Conservation (phyloP, 352 stramenopile species). For the Phytophthora ohioensis region DNA sequence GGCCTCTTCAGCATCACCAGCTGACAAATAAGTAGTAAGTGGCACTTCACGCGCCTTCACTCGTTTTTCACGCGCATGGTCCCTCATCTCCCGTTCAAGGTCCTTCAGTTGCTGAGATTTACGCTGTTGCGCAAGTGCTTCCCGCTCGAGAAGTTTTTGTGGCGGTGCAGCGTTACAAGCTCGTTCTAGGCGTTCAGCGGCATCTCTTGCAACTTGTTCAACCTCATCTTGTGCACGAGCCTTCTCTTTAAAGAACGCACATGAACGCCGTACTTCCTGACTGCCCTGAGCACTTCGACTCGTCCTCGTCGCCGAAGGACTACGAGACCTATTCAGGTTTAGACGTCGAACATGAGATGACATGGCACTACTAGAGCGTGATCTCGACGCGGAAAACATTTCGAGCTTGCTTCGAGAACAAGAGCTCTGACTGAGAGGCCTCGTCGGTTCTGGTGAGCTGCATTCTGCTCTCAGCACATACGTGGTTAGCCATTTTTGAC, state of each 20-base stretch:
- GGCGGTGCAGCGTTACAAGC: slow-evolving; percentile 56
- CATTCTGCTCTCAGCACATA: slow-evolving; percentile 11
- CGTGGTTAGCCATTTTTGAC: too few species aligned
- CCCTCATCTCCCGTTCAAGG: slow-evolving; percentile 47
- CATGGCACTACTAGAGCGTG: slow-evolving; percentile 4
- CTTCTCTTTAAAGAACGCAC: slow-evolving; percentile 76
- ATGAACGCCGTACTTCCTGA: slow-evolving; percentile 43
- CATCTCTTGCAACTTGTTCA: slow-evolving; percentile 32
- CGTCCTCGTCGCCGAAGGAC: slow-evolving; percentile 28
- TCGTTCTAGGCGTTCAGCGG: slow-evolving; percentile 48
- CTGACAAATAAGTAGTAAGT: slow-evolving; percentile 55
- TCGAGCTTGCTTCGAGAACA: slow-evolving; percentile 30
- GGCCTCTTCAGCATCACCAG: slow-evolving; percentile 21
- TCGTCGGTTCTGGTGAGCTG: slow-evolving; percentile 15
- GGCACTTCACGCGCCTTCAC: slow-evolving; percentile 63
- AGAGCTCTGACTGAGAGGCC: slow-evolving; percentile 6
- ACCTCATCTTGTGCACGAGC: slow-evolving; percentile 49
- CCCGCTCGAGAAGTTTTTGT: slow-evolving; percentile 60
- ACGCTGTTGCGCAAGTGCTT: slow-evolving; percentile 47
- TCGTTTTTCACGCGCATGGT: slow-evolving; percentile 49
- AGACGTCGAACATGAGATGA: slow-evolving; percentile 24
- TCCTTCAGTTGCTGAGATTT: slow-evolving; percentile 52
- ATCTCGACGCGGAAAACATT: slow-evolving; percentile 4
- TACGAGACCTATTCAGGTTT: slow-evolving; percentile 24
- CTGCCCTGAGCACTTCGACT: slow-evolving; percentile 17